Base-by-base conservation (phyloP, 2,329 filamentous ascomycete genomes). In the Epichloe hybrida region DNA sequence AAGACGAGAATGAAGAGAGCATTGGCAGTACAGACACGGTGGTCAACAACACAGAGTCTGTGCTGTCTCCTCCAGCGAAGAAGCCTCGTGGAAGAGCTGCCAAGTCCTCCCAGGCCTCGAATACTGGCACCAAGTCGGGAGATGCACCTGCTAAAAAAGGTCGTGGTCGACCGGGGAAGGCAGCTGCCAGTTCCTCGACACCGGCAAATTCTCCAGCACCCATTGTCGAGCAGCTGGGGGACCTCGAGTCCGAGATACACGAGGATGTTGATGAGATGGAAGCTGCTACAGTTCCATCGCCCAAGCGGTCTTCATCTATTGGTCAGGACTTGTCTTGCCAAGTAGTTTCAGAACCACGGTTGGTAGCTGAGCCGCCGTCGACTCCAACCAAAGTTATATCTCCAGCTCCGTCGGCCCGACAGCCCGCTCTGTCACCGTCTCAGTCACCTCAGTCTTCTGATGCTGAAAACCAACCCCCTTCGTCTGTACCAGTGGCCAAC, bases 401-500 rank as follows among this genome's bases (percentile, higher is more conserved):
- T 1, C 71, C 75, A 1, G 71, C 70, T 0, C 68, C 71, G 1
- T 71, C 72, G 5, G 73, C 76, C 11, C 73, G 71, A 50, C 78
- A 81, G 54, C 64, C 78, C 12, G 77, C 67, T 1, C 57, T 78
- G 5, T 80, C 79, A 0, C 82, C 81, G 0, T 86, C 83, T 0
- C 76, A 77, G 17, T 86, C 85, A 1, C 83, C 83, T 0, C 85
- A 88, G 58, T 84, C 85, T 1, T 90, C 86, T 0, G 84, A 93
- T 61, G 84, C 84, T 0, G 87, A 93, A 64, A 91, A 91, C 57
- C 81, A 79, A 46, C 85, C 85, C 1, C 86, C 86, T 0, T 86
- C 84, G 1, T 81, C 81, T 5, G 78, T 73, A 49, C 77, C 76
- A 1, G 71, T 75, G 3, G 72, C 70, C 49, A 73, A 69, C 57